Evolutionary conservation across 1,284 basidiomycete genomes (phyloP).

Genomic region (Trametes versicolor): DNA sequence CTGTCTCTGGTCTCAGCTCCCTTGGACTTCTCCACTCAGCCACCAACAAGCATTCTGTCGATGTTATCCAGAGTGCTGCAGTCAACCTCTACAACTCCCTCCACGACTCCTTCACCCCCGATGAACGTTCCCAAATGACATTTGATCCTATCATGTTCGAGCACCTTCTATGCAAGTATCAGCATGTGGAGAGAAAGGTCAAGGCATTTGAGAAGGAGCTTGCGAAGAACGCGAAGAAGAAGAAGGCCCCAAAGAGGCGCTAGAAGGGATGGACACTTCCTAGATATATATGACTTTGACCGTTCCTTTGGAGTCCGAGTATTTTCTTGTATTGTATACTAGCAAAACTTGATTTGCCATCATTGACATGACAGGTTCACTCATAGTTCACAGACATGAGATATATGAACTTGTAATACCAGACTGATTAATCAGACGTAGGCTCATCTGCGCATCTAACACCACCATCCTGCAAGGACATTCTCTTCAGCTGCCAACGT

Average conservation of each 20-base stretch:
- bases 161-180: background rate
- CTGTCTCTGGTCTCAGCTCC: background rate
- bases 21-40: too few species aligned
- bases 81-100: background rate
- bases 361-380: too few species aligned
- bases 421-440: background rate
- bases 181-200: background rate
- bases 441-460: background rate
- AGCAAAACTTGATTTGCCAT: too few species aligned
- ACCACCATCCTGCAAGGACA: background rate
- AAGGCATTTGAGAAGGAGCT: too few species aligned
- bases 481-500: background rate
- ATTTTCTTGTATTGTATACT: too few species aligned
- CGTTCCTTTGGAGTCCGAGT: too few species aligned
- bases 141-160: constrained; percentile 6
- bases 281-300: too few species aligned
- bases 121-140: background rate
- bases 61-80: too few species aligned
- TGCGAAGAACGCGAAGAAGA: background rate
- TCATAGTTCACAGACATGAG: background rate
- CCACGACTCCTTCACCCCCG: background rate
- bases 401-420: too few species aligned
- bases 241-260: too few species aligned
- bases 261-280: too few species aligned
- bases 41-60: too few species aligned